Evolutionary conservation across 176 grass and related monocot species (phyloP).

Genomic region (Ananas comosus): DNA sequence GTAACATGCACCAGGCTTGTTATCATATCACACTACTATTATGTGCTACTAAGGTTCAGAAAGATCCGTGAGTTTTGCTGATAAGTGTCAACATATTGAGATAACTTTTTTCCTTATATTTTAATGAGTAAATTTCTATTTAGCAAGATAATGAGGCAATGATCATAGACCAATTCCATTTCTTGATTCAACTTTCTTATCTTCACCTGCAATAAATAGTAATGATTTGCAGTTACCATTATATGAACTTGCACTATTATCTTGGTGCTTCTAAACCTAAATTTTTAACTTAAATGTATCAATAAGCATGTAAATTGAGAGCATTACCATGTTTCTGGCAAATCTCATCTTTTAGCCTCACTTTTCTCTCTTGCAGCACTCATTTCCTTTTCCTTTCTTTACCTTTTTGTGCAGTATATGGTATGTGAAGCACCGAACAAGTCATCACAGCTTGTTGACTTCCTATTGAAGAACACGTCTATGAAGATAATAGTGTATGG

Average conservation of each 20-base stretch:
- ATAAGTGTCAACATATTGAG: no score
- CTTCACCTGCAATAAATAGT: no score
- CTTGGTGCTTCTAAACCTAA: not conserved
- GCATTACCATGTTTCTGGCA: not conserved
- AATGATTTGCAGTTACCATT: not conserved
- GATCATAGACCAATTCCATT: no score
- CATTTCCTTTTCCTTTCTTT: not conserved
- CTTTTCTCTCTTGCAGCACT: not conserved
- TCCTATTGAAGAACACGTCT: conserved; percentile 55
- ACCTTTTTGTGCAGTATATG: conserved; percentile 67
- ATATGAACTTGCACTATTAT: not conserved
- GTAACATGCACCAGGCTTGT: not conserved
- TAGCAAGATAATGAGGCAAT: no score
- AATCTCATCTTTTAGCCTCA: not conserved
- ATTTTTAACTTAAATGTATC: no score
- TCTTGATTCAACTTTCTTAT: no score
- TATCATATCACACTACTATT: no score
- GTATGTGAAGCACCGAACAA: conserved; percentile 76
- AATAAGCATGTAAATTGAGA: no score
- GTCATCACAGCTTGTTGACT: conserved; percentile 85
- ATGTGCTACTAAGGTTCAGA: no score
- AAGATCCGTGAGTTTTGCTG: no score
- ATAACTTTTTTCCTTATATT: no score
- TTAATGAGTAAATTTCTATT: no score
- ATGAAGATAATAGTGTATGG: conserved; percentile 94